Evolutionary conservation across 352 stramenopile species (phyloP), one percentile per base, ranked within the genome.

Genomic region (Thraustochytrium striatum): DNA sequence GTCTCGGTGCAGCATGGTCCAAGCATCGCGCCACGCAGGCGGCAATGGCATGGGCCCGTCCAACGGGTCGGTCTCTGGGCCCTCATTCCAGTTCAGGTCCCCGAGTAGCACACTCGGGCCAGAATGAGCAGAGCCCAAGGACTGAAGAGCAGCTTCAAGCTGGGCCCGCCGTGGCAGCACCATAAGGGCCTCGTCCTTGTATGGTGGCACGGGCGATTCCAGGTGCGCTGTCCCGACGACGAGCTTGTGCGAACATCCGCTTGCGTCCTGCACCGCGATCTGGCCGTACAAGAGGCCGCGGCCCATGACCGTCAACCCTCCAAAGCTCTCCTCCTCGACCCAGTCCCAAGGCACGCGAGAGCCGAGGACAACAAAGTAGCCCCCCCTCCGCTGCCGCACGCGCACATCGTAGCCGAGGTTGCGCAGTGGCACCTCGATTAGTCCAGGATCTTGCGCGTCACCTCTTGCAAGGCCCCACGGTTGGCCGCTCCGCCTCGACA

Each of bases 31-130:
- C 65, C 65, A 75, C 7, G 30, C 52, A 5, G 32, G 8, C 28
- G 7, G 44, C 35, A 75, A 43, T 8, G 65, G 65, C 8, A 61
- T 9, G 11, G n/a, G 30, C 65, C 65, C 41, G 3, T 62, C 5
- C 16, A 39, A 32, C 44, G 43, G 43, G 52, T 62, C 43, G 16
- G 65, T 39, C 2, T 43, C 41, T 1, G 30, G 41, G 7, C 65
- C 65, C 36, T 75, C 65, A 38, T 75, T 75, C 65, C 65, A 75
- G 25, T 75, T 75, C 2, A 75, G 65, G 47, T 75, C 65, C 0
- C 65, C 65, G 41, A 75, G 7, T 8, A 75, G 65, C 21, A 75
- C 52, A 32, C n/a, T n/a, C n/a, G n/a, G n/a, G n/a, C n/a, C n/a
- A 35, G 13, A 3, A 32, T 7, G 38, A 70, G 61, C 21, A 39